phyloP scores from a whole-genome alignment of 75 land plant genomes.

The Pinus taeda region DNA sequence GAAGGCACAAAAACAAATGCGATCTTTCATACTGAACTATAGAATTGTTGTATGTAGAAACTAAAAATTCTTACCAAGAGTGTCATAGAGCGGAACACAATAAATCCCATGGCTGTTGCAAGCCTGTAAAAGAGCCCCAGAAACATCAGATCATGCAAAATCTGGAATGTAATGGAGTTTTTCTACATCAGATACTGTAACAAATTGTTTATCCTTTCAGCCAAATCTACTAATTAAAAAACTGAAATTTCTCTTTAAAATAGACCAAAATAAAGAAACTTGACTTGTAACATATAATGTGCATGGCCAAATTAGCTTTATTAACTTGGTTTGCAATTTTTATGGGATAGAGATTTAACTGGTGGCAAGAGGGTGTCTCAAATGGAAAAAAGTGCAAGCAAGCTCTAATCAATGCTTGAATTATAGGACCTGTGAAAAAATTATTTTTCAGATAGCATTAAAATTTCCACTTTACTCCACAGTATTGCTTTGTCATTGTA shows the following conservation, averaged over 20 bases:
- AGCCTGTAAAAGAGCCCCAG: constrained; percentile 52
- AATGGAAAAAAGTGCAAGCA: not conserved
- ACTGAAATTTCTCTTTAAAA: not conserved
- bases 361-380: not conserved
- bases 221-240: not conserved
- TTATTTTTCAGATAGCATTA: not conserved
- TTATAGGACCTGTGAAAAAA: not conserved
- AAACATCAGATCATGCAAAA: not conserved
- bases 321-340: not conserved
- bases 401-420: not conserved
- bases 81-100: constrained; percentile 94
- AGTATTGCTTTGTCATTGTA: not conserved
- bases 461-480: not conserved
- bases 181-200: not conserved
- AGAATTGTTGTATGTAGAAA: not conserved
- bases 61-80: constrained; percentile 58
- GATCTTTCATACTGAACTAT: not conserved
- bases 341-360: not conserved
- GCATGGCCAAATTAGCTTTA: not conserved
- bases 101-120: constrained; percentile 83
- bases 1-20: not conserved
- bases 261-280: too few species aligned
- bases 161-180: not conserved
- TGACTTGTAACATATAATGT: too few species aligned
- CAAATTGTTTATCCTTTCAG: not conserved